Evolutionary conservation across 306 rosid genomes (phyloP).

Genomic region (Rosa multiflora): DNA sequence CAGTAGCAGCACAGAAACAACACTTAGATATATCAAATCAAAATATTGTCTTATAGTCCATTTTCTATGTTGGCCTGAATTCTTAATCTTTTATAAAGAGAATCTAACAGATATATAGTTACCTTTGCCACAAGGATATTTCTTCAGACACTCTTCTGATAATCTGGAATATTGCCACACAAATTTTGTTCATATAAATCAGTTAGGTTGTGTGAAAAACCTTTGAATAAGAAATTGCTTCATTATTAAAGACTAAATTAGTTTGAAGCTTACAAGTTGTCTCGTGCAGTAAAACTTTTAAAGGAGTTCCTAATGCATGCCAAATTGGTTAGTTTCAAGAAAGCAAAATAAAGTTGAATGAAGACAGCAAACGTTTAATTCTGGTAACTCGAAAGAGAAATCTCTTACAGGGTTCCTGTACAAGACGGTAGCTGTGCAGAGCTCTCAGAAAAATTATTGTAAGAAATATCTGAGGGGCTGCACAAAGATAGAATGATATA

Average conservation of each 20-base stretch:
- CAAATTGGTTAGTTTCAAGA: neutral
- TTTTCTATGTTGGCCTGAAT: neutral
- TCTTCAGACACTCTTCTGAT: neutral
- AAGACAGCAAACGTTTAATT: neutral
- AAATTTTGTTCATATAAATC: neutral
- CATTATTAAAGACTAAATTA: neutral
- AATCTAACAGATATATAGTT: neutral
- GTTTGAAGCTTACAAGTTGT: slow-evolving; percentile 20
- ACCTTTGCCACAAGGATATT: slow-evolving; percentile 20
- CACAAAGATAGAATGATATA: neutral
- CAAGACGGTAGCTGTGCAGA: neutral
- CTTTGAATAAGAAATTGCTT: too few relatives aligned
- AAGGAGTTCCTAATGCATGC: slow-evolving; percentile 23
- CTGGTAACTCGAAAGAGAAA: neutral
- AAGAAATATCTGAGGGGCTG: slow-evolving; percentile 25
- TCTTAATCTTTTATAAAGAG: neutral
- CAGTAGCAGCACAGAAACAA: neutral
- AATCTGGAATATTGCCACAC: slow-evolving; percentile 1
- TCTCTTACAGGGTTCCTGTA: neutral
- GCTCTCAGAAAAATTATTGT: slow-evolving; percentile 24
- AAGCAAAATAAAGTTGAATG: neutral
- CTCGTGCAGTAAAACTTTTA: neutral
- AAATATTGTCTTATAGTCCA: neutral
- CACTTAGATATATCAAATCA: neutral
- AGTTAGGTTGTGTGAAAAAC: neutral